Conservation (phyloP, 352 stramenopile genomes). For the Salisapilia sapeloensis region DNA sequence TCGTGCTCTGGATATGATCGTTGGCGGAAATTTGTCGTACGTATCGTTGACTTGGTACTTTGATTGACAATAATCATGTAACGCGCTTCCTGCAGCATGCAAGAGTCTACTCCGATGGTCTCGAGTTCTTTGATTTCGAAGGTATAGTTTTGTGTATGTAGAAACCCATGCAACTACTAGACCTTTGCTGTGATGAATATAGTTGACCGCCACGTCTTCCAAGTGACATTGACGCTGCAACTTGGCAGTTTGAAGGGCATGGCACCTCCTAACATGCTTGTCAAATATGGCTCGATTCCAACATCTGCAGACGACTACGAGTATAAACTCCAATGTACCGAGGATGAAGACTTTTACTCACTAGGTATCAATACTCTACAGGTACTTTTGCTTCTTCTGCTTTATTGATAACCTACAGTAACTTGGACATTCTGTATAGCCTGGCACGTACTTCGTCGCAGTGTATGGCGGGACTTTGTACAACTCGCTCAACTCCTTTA, state of each 20-base stretch:
- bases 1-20: no score
- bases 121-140: slow-evolving; percentile 19
- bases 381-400: slow-evolving; percentile 1
- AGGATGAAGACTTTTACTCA: slow-evolving; percentile 3
- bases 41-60: no score
- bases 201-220: slow-evolving; percentile 2
- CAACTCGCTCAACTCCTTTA: slow-evolving; percentile 9
- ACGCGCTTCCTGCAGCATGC: no score
- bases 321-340: slow-evolving; percentile 6
- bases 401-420: background rate
- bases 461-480: slow-evolving; percentile 6
- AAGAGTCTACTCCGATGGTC: slow-evolving; percentile 7
- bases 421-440: slow-evolving; percentile 2
- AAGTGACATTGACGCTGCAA: slow-evolving; percentile 6
- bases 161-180: background rate
- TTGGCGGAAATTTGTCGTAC: no score
- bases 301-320: slow-evolving; percentile 6
- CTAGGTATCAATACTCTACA: slow-evolving; percentile 8
- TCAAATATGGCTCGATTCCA: slow-evolving; percentile 12
- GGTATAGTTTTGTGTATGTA: background rate
- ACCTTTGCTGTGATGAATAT: background rate
- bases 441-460: slow-evolving; percentile 6
- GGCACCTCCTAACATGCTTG: slow-evolving; percentile 5
- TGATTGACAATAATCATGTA: no score
- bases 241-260: slow-evolving; percentile 3